phyloP scores from a whole-genome alignment of 345 rosid genomes.

The Syzygium aqueum region DNA sequence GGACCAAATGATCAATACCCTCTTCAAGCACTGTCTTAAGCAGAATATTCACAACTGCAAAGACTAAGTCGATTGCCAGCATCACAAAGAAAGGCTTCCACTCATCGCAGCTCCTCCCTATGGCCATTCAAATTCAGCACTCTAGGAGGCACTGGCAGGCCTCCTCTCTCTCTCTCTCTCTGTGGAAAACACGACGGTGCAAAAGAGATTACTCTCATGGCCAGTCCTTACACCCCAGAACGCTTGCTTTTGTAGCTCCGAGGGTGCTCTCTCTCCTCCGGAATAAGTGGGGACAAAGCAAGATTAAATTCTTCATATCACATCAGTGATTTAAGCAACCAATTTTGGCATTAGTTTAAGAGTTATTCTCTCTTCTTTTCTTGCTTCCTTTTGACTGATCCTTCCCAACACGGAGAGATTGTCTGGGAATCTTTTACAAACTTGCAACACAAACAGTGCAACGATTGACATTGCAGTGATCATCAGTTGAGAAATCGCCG shows the following conservation, averaged over 20 bases:
- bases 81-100: slow-evolving; percentile 50
- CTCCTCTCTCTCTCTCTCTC: not conserved
- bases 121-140: slow-evolving; percentile 5
- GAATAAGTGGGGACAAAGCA: slow-evolving; percentile 45
- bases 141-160: not conserved
- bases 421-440: not conserved
- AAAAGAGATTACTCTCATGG: not conserved
- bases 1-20: slow-evolving; percentile 57
- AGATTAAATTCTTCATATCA: slow-evolving; percentile 46
- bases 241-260: not conserved
- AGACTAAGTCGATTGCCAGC: slow-evolving; percentile 42
- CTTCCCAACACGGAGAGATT: slow-evolving; percentile 8
- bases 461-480: not conserved
- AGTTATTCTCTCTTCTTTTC: slow-evolving; percentile 17
- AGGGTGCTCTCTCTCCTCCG: slow-evolving; percentile 2
- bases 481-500: not conserved
- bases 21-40: slow-evolving; percentile 50
- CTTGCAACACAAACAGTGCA: not conserved
- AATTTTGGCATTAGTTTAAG: slow-evolving; percentile 14
- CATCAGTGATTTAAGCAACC: slow-evolving; percentile 43
- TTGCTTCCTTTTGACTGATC: slow-evolving; percentile 21
- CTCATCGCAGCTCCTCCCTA: slow-evolving; percentile 8
- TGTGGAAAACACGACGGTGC: not conserved
- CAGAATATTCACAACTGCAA: slow-evolving; percentile 50
- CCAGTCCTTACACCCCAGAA: not conserved